Evolutionary conservation across 495 filamentous ascomycete genomes (phyloP), one percentile per base, ranked within the genome.

Genomic region (Aspergillus haitiensis): DNA sequence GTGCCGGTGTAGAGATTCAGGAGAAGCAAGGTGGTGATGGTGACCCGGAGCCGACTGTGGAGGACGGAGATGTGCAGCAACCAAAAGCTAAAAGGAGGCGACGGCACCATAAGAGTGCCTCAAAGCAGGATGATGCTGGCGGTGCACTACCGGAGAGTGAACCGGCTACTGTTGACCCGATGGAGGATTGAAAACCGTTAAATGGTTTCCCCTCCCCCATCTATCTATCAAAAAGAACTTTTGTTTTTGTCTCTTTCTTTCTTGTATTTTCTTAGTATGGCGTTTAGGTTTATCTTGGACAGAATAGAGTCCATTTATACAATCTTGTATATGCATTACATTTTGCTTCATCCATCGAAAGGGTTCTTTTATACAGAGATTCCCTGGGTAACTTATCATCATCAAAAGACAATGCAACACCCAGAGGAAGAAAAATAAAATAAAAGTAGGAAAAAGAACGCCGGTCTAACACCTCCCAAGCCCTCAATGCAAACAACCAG

Each of bases 31-130:
- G 63, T 39, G 66, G 59, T n/a, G 68, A 56, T 39, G 15, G 15
- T 21, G n/a, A 18, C 5, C 2, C 12, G 13, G 65, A 67, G 21
- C 56, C 58, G 47, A 66, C 40, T 21, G 58, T 39, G 16, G 59
- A 52, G 46, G 70, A 68, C n/a, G 67, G 58, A 11, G 67, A 66
- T 16, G 49, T 61, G 51, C 59, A 60, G 51, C 59, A 60, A 12
- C 57, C 67, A 31, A 78, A 74, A 44, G 45, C 67, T 45, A 78
- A 75, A 59, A 82, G 77, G 67, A 78, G 82, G 58, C 82, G 74
- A 64, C 70, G 80, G 33, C 79, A 78, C 60, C 77, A 80, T 62
- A 68, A 76, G 45, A 76, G 74, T 56, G 52, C 70, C 39, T 56
- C 61, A 9, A 71, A 64, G 37, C 52, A 37, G 16, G 68, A 53